phyloP scores from a whole-genome alignment of 1,284 basidiomycete species.

The Puccinia polysora region DNA sequence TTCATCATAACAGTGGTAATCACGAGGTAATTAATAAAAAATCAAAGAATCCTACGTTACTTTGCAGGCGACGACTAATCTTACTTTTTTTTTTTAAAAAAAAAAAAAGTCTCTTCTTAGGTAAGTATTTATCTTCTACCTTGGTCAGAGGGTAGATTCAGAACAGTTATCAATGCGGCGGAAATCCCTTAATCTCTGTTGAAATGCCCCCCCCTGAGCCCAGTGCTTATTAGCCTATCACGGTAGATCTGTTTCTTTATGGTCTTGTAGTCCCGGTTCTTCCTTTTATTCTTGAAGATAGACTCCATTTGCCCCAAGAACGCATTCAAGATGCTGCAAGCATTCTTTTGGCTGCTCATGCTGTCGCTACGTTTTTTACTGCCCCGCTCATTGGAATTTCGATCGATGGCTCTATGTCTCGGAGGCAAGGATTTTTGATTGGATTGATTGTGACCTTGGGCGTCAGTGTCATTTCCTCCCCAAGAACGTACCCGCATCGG shows the following conservation, averaged over 20 bases:
- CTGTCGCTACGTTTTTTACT: conserved; percentile 23
- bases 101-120: neutral
- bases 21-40: conserved; percentile 1
- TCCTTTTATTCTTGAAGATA: conserved; percentile 29
- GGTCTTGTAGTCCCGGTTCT: conserved; percentile 36
- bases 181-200: neutral
- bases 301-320: conserved; percentile 12
- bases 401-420: conserved; percentile 7
- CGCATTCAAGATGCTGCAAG: conserved; percentile 13
- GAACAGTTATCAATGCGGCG: no score
- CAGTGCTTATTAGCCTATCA: neutral
- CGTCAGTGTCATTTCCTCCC: conserved; percentile 29
- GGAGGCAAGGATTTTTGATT: conserved; percentile 19
- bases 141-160: no score
- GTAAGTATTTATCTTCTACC: no score
- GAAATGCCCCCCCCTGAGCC: no score
- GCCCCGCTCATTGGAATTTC: conserved; percentile 17
- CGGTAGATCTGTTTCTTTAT: conserved; percentile 37
- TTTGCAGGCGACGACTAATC: neutral
- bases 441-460: conserved; percentile 15
- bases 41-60: neutral
- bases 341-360: conserved; percentile 26
- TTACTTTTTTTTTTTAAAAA: neutral
- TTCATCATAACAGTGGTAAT: conserved; percentile 20
- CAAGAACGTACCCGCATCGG: no score